Base-by-base conservation (phyloP, 2,329 filamentous ascomycete genomes). In the Colletotrichum magnum region DNA sequence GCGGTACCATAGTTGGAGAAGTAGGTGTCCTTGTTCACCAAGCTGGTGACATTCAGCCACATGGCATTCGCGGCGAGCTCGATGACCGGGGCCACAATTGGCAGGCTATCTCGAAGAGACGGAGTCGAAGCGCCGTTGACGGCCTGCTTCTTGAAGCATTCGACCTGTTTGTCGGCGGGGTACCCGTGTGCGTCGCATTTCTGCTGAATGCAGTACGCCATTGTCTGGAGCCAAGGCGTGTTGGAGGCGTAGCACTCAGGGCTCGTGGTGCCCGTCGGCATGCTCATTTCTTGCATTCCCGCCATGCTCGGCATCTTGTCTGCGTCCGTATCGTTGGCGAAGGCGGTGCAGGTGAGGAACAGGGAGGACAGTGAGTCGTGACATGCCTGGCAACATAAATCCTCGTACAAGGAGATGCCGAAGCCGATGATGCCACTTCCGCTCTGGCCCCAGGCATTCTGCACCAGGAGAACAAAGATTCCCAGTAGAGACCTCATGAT, bases 141-240 rank as follows among this genome's bases (percentile, higher is more conserved):
- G 1, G 54, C 62, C 18, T 64, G 62, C 13, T 32, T 64, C 2
- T 47, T 50, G 47, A 64, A 64, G 47, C 62, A 64, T 47, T 59
- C 9, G n/a, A 45, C 45, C 69, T 64, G 62, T 6, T 64, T 64
- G n/a, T 64, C 28, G 12, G 45, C 36, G 75, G 1, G 71, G 65
- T 39, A 71, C 71, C 69, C 74, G 4, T 59, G 47, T 32, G 43
- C 10, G 0, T 74, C 72, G 47, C 79, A 80, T 58, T 79, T 76
- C 7, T 74, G 77, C 56, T 77, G 69, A 56, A 80, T 79, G 52
- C 79, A 80, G 15, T 79, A 73, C 0, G 79, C 78, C 74, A 80
- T 74, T 3, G 78, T 79, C 12, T 73, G 72, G 32, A 79, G 72
- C 62, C 79, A 80, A 1, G 72, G 71, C 6, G 58, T 69, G 26